Conservation (phyloP, 2,329 filamentous ascomycete species). For the Myrmaecium sp. region DNA sequence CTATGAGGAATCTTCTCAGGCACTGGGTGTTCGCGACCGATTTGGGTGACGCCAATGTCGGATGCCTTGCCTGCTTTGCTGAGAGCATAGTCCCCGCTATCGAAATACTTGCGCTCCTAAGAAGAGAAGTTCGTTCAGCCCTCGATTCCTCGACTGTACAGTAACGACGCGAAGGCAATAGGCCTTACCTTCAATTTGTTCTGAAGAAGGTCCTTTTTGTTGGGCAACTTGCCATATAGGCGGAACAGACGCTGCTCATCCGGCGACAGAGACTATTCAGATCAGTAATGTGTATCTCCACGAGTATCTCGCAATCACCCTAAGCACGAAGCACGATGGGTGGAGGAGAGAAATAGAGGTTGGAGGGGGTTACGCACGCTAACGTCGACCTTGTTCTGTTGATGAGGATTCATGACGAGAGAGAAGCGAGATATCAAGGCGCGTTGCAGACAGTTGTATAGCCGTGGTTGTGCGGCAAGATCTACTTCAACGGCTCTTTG, state of each 20-base stretch:
- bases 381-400: constrained; percentile 97
- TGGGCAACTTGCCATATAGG: constrained; percentile 94
- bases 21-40: constrained; percentile 86
- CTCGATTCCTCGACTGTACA: neutral
- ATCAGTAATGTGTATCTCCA: constrained; percentile 6
- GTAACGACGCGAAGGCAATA: neutral
- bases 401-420: constrained; percentile 94
- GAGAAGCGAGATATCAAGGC: too few relatives aligned
- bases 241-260: constrained; percentile 95
- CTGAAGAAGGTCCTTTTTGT: constrained; percentile 87
- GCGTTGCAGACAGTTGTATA: too few relatives aligned
- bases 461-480: constrained; percentile 11
- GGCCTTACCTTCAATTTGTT: constrained; percentile 71
- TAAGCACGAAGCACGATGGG: too few relatives aligned
- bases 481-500: too few relatives aligned
- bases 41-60: constrained; percentile 79
- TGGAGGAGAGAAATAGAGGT: too few relatives aligned
- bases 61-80: constrained; percentile 95
- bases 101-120: constrained; percentile 87
- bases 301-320: too few relatives aligned
- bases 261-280: constrained; percentile 82
- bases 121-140: neutral
- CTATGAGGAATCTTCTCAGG: constrained; percentile 92
- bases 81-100: constrained; percentile 90
- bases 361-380: constrained; percentile 46